phyloP scores from a whole-genome alignment of 2,329 filamentous ascomycete species.

The Curvularia sp. region DNA sequence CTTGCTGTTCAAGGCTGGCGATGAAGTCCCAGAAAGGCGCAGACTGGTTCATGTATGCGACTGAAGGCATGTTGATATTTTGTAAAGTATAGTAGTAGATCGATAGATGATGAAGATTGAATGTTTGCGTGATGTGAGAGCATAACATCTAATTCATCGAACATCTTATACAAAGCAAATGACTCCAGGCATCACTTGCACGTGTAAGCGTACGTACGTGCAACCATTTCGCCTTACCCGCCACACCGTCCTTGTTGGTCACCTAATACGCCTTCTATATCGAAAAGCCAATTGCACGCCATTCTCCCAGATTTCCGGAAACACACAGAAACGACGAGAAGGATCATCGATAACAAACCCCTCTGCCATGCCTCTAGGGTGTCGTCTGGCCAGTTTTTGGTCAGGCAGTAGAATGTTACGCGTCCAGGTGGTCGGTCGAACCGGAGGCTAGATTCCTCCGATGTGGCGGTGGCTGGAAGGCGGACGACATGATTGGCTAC shows the following conservation, averaged over 20 bases:
- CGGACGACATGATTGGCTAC: slow-evolving; percentile 12
- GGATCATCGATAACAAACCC: slow-evolving; percentile 28
- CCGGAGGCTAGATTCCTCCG: slow-evolving; percentile 32
- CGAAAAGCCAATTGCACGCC: slow-evolving; percentile 30
- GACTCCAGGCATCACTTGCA: slow-evolving; percentile 40
- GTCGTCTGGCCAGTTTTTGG: slow-evolving; percentile 19
- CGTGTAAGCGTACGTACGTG: slow-evolving; percentile 42
- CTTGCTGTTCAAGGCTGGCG: slow-evolving; percentile 58
- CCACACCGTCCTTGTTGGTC: slow-evolving; percentile 29
- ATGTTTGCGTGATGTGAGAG: slow-evolving; percentile 16
- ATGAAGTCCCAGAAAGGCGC: slow-evolving; percentile 65
- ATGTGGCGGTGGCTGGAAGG: slow-evolving; percentile 34
- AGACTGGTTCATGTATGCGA: slow-evolving; percentile 61
- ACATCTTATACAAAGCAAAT: slow-evolving; percentile 35
- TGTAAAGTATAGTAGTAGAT: slow-evolving; percentile 13
- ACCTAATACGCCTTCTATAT: slow-evolving; percentile 8
- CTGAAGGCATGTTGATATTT: slow-evolving; percentile 57
- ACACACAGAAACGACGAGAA: slow-evolving; percentile 34
- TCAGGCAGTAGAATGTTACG: slow-evolving; percentile 40
- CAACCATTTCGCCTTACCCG: slow-evolving; percentile 26
- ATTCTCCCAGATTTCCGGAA: slow-evolving; percentile 16
- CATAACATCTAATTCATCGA: slow-evolving; percentile 19
- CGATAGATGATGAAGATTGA: slow-evolving; percentile 15
- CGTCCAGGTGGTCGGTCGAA: slow-evolving; percentile 23
- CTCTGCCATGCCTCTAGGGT: slow-evolving; percentile 27